These are phyloP conservation scores for Coccomyxa sp. DNA, from an alignment of 139 green algal species.

Conservation along the genomic window DNA sequence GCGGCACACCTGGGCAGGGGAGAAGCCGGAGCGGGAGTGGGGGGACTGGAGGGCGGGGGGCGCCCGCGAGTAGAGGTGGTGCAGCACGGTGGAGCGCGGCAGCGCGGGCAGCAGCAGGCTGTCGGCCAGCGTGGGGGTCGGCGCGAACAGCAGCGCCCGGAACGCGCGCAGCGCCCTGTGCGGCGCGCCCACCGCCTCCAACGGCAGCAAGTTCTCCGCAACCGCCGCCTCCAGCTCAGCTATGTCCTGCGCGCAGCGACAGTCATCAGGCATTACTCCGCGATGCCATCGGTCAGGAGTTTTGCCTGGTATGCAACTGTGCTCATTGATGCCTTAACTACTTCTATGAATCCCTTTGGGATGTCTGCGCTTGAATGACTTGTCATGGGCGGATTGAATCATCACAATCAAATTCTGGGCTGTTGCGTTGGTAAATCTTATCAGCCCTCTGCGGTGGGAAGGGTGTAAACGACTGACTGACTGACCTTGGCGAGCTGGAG, in stretches of 20 bases:
- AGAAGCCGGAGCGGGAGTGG: constrained; percentile 62
- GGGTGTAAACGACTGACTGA: not conserved
- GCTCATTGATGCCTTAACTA: not conserved
- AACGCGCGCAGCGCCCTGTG: constrained; percentile 64
- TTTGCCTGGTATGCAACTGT: not conserved
- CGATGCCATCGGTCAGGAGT: not conserved
- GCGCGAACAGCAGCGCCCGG: constrained; percentile 58
- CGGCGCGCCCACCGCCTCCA: constrained; percentile 63
- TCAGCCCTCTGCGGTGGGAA: too few relatives aligned
- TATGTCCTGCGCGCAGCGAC: constrained; percentile 57
- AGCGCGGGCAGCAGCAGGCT: constrained; percentile 57
- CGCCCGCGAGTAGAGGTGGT: constrained; percentile 81
- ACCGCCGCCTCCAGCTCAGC: constrained; percentile 81
- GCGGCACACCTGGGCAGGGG: constrained; percentile 29
- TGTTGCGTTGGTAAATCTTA: too few relatives aligned
- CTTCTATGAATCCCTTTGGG: not conserved
- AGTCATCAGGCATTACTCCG: not conserved
- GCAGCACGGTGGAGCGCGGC: constrained; percentile 62
- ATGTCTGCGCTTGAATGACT: not conserved
- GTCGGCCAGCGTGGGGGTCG: constrained; percentile 4
- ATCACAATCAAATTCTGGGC: too few relatives aligned
- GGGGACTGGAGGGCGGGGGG: constrained; percentile 67
- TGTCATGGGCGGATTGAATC: too few relatives aligned
- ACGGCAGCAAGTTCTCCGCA: constrained; percentile 60
- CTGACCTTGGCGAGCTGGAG: constrained; percentile 60